These are phyloP conservation scores for Cutaneotrichosporon sp. DNA, from an alignment of 1,284 basidiomycete species.

Conservation along the genomic window DNA sequence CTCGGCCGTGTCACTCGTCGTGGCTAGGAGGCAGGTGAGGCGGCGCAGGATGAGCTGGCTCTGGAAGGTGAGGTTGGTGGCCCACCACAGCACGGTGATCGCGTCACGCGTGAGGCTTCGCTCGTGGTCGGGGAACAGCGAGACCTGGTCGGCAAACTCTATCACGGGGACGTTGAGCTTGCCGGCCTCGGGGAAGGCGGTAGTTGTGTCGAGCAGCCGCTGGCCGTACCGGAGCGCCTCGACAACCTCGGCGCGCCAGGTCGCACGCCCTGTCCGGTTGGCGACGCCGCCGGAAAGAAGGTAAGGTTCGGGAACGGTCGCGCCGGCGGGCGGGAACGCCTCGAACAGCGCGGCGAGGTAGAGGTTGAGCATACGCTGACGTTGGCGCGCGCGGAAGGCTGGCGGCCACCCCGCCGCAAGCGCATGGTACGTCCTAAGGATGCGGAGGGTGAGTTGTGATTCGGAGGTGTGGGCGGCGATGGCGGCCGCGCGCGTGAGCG, in stretches of 20 bases:
- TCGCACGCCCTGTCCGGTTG: constrained; percentile 51
- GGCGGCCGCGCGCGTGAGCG: constrained; percentile 51
- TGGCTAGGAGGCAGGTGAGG: constrained; percentile 70
- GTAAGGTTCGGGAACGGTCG: constrained; percentile 24
- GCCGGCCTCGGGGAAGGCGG: constrained; percentile 80
- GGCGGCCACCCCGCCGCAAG: constrained; percentile 70
- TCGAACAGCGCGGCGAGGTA: constrained; percentile 69
- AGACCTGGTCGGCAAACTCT: constrained; percentile 77
- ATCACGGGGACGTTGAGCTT: constrained; percentile 77
- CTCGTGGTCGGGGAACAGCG: constrained; percentile 73
- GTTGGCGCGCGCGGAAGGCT: constrained; percentile 69
- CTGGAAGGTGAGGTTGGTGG: constrained; percentile 86
- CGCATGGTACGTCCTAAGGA: constrained; percentile 65
- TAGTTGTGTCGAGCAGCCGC: constrained; percentile 65
- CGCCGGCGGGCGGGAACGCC: constrained; percentile 50
- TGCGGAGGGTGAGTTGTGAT: constrained; percentile 55
- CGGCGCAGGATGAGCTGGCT: constrained; percentile 80
- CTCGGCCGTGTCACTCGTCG: constrained; percentile 65
- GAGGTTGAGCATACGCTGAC: constrained; percentile 67
- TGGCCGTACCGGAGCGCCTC: constrained; percentile 69
- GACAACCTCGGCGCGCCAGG: constrained; percentile 67
- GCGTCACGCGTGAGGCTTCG: constrained; percentile 25
- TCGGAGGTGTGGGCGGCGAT: constrained; percentile 46
- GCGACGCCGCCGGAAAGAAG: constrained; percentile 27
- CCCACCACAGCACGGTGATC: constrained; percentile 80